A percentile compares a stretch with the other conserved stretches of the same genome.
Conservation (phyloP, 106 monocot genomes). For the Phalaenopsis aphrodite region DNA sequence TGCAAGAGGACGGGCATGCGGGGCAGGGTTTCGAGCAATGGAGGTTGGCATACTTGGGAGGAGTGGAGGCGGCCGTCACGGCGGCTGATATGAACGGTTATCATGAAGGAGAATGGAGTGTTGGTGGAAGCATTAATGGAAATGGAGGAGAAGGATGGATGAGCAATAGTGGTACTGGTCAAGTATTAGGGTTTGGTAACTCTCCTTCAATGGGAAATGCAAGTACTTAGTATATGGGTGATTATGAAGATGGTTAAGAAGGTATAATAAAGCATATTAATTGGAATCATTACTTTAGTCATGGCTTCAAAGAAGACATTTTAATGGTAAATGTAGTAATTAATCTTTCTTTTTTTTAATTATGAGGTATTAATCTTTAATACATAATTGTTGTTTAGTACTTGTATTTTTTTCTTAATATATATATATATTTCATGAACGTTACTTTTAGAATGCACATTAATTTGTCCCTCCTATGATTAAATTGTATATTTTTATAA, state of each 20-base stretch:
- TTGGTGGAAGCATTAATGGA: not conserved
- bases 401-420: no score
- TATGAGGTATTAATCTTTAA: no score
- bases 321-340: not conserved
- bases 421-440: no score
- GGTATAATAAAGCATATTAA: not conserved
- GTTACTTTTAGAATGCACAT: no score
- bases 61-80: conserved; percentile 13
- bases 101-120: no score
- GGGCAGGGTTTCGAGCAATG: conserved; percentile 20
- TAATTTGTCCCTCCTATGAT: no score
- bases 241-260: not conserved
- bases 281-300: not conserved
- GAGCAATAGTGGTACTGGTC: not conserved
- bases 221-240: not conserved
- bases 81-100: not conserved
- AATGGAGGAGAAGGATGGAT: conserved; percentile 22
- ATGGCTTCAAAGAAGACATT: no score
- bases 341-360: not conserved
- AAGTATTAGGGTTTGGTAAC: not conserved
- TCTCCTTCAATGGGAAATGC: conserved; percentile 11
- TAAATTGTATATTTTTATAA: no score
- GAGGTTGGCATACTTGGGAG: conserved; percentile 26
- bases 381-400: no score
- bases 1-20: conserved; percentile 17